A percentile compares a stretch with the other conserved stretches of the same genome.
phyloP scores from a whole-genome alignment of 164 flowering plant genomes.

The Piper longum region DNA sequence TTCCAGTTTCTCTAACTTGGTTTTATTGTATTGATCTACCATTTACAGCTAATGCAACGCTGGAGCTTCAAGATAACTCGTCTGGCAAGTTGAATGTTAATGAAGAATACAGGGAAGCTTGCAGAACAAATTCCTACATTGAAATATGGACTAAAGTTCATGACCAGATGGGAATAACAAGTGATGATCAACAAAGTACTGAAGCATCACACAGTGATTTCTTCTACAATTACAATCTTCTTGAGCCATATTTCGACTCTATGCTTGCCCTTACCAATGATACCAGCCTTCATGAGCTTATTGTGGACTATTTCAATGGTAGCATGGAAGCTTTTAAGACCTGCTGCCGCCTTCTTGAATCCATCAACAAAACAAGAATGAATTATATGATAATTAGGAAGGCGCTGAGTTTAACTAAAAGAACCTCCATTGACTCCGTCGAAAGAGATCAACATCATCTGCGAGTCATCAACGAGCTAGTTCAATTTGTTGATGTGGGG shows the following conservation, averaged over 20 bases:
- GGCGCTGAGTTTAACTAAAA: constrained; percentile 19
- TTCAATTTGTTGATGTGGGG: constrained; percentile 18
- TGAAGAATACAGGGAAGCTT: constrained; percentile 57
- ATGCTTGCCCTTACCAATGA: constrained; percentile 1
- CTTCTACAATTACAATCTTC: not conserved
- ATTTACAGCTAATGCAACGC: not conserved
- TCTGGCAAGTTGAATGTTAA: constrained; percentile 29
- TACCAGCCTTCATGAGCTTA: constrained; percentile 22
- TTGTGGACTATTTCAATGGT: constrained; percentile 38
- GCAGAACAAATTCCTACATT: constrained; percentile 58
- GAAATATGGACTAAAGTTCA: constrained; percentile 51
- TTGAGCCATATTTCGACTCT: not conserved
- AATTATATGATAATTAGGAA: constrained; percentile 24
- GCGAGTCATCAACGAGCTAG: constrained; percentile 5
- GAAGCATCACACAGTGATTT: not conserved
- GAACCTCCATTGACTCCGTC: constrained; percentile 8
- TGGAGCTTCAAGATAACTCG: not conserved
- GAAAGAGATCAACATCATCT: not conserved
- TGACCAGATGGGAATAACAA: constrained; percentile 12
- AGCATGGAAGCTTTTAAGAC: constrained; percentile 36
- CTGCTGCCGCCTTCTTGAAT: constrained; percentile 35
- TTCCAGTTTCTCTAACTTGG: not conserved
- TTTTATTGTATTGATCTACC: not conserved
- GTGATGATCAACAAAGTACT: not conserved
- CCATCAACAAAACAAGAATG: constrained; percentile 33